phyloP scores from a whole-genome alignment of 768 basidiomycete genomes.

The Suillus ampliporus region DNA sequence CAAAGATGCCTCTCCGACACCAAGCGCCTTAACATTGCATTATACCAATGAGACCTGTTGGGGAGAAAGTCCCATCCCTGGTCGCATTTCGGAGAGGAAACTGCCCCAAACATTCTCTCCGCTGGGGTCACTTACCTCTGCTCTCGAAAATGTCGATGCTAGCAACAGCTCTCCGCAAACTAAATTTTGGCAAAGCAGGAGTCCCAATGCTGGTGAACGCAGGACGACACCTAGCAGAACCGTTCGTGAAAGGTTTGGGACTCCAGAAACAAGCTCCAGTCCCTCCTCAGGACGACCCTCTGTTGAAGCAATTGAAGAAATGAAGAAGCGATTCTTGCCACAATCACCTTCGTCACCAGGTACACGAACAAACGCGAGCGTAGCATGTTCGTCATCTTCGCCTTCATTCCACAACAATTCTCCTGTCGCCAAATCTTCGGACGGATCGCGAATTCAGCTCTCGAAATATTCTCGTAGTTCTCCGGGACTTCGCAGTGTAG shows the following conservation, averaged over 20 bases:
- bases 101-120: constrained; percentile 19
- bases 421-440: constrained; percentile 25
- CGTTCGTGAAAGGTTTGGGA: constrained; percentile 19
- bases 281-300: constrained; percentile 36
- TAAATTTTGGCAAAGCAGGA: constrained; percentile 8
- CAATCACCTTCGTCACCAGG: constrained; percentile 34
- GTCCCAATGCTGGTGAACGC: constrained; percentile 19
- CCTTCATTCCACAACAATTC: constrained; percentile 25
- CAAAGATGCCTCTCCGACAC: constrained; percentile 33
- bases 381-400: constrained; percentile 18
- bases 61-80: constrained; percentile 31
- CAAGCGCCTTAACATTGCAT: constrained; percentile 26
- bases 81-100: constrained; percentile 28
- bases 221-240: constrained; percentile 17
- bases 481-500: constrained; percentile 31
- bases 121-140: constrained; percentile 5
- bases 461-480: constrained; percentile 29
- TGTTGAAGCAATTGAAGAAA: constrained; percentile 61
- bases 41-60: constrained; percentile 22
- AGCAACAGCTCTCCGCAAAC: constrained; percentile 2
- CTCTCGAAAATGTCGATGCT: constrained; percentile 13
- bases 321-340: constrained; percentile 62
- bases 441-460: constrained; percentile 35
- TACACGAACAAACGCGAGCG: constrained; percentile 21
- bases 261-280: constrained; percentile 19